phyloP scores from a whole-genome alignment of 139 green algal species.

The Chlamydomonas sp. region DNA sequence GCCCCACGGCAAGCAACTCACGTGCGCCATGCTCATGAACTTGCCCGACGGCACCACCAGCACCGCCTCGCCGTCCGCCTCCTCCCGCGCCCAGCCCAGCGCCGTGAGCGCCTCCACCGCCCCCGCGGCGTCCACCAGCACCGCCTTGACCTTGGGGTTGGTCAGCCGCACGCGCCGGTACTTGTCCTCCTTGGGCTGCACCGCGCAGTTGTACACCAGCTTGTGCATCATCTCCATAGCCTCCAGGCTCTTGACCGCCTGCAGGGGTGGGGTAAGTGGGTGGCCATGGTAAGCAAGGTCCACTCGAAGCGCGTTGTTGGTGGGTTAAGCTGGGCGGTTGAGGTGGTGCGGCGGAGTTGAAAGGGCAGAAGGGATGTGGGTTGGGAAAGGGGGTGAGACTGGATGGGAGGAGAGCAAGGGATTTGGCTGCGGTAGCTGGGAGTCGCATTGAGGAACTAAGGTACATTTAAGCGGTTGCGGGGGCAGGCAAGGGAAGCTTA shows the following conservation, averaged over 20 bases:
- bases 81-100: slow-evolving; percentile 49
- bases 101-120: slow-evolving; percentile 41
- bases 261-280: too few relatives aligned
- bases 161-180: not conserved
- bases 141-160: slow-evolving; percentile 27
- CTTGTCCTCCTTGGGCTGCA: slow-evolving; percentile 39
- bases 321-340: too few relatives aligned
- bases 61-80: slow-evolving; percentile 23
- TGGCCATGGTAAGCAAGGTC: too few relatives aligned
- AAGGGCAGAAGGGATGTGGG: too few relatives aligned
- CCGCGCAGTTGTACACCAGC: slow-evolving; percentile 25
- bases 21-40: slow-evolving; percentile 56
- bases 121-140: not conserved
- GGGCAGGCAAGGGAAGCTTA: too few relatives aligned
- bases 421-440: too few relatives aligned
- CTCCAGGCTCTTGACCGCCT: slow-evolving; percentile 26
- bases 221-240: slow-evolving; percentile 35
- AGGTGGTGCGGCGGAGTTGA: too few relatives aligned
- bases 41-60: slow-evolving; percentile 41
- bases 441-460: too few relatives aligned
- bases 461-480: too few relatives aligned
- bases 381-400: too few relatives aligned
- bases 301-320: too few relatives aligned
- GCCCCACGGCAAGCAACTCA: not conserved
- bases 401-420: too few relatives aligned